Conservation (phyloP, 176 grass and related monocot genomes). For the Carex scoparia region DNA sequence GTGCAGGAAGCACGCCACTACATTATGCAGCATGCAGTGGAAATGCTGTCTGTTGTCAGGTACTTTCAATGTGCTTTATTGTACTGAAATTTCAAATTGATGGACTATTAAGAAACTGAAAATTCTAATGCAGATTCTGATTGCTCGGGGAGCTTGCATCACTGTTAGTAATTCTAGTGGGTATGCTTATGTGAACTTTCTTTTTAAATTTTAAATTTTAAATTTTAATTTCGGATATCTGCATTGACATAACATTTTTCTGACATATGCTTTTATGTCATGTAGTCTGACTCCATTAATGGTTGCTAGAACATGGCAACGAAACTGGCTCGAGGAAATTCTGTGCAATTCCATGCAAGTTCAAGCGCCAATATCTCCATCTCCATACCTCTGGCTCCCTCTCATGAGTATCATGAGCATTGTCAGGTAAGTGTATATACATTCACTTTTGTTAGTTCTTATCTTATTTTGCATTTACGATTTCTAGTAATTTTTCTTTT, state of each 20-base stretch:
- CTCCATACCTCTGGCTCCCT: slow-evolving; percentile 81
- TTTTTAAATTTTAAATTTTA: neutral
- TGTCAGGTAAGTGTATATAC: slow-evolving; percentile 46
- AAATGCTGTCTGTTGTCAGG: slow-evolving; percentile 89
- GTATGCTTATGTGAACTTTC: slow-evolving; percentile 31
- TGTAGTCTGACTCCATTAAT: slow-evolving; percentile 76
- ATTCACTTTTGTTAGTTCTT: neutral
- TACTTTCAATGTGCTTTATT: slow-evolving; percentile 35
- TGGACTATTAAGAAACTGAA: slow-evolving; percentile 15
- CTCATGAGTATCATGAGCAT: slow-evolving; percentile 93
- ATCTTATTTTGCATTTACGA: neutral
- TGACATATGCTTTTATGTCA: neutral
- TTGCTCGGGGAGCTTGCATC: slow-evolving; percentile 73
- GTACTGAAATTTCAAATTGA: neutral
- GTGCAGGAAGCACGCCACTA: slow-evolving; percentile 84
- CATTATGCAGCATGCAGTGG: slow-evolving; percentile 97
- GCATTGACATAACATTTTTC: neutral
- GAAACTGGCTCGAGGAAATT: slow-evolving; percentile 70
- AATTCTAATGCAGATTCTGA: slow-evolving; percentile 58
- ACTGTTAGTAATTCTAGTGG: slow-evolving; percentile 52
- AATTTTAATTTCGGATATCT: neutral
- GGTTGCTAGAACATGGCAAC: slow-evolving; percentile 76
- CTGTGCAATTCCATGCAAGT: slow-evolving; percentile 41
- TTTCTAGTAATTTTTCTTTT: slow-evolving; percentile 4
- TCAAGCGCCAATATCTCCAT: slow-evolving; percentile 47